These are phyloP conservation scores for Raphanus raphanistrum DNA, from an alignment of 345 rosid species.

Conservation along the genomic window DNA sequence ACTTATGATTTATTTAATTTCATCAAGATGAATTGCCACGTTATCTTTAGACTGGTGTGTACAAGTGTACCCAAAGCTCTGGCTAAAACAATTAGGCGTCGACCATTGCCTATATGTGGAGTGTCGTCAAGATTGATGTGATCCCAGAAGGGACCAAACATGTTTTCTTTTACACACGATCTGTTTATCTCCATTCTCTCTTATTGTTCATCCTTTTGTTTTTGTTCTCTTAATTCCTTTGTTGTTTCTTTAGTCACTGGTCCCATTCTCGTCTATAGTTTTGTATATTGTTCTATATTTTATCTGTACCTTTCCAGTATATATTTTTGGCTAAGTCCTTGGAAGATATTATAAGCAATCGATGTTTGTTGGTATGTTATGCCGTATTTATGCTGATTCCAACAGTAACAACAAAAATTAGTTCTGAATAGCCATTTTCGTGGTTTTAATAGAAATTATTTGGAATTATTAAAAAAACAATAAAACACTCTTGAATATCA, in stretches of 20 bases:
- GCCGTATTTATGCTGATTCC: not conserved
- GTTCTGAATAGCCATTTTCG: not conserved
- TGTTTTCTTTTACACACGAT: constrained; percentile 3
- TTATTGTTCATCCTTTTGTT: not conserved
- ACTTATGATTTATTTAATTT: not conserved
- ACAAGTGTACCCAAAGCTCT: not conserved
- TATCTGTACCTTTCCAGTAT: not conserved
- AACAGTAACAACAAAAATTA: not conserved
- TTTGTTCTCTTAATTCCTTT: not conserved
- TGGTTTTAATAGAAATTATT: not conserved
- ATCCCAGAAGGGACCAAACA: constrained; percentile 22
- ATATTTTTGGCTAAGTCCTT: constrained; percentile 1
- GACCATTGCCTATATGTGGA: not conserved
- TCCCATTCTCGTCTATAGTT: constrained; percentile 6
- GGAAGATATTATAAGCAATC: not conserved
- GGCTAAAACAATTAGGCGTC: constrained; percentile 1
- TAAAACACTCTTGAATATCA: not conserved
- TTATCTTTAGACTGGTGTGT: constrained; percentile 19
- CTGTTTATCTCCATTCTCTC: constrained; percentile 18
- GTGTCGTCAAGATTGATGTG: constrained; percentile 34
- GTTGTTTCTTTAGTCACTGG: constrained; percentile 15
- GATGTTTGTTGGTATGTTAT: not conserved
- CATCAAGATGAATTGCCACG: not conserved
- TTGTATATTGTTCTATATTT: not conserved
- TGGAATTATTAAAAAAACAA: not conserved